phyloP scores from a whole-genome alignment of 352 stramenopile genomes.

The Phytophthora litchii region DNA sequence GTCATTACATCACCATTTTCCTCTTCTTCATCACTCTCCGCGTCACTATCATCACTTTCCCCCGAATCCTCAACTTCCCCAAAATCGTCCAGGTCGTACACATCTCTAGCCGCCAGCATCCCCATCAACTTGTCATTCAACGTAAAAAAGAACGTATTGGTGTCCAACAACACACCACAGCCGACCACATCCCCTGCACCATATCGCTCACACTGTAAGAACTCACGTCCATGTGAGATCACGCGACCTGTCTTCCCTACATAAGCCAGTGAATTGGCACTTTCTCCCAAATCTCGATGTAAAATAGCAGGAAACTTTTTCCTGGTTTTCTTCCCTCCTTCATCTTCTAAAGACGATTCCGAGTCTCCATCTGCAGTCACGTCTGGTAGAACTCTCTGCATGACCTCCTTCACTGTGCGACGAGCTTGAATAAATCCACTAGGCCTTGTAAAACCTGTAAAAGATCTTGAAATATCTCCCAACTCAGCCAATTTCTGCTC shows the following conservation, averaged over 20 bases:
- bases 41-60: constrained; percentile 11
- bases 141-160: constrained; percentile 77
- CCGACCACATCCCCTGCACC: constrained; percentile 62
- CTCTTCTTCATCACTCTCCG: constrained; percentile 23
- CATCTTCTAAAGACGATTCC: constrained; percentile 19
- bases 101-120: constrained; percentile 50
- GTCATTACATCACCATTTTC: constrained; percentile 13
- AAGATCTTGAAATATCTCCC: background rate
- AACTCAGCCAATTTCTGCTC: constrained; percentile 6
- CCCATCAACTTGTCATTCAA: constrained; percentile 61
- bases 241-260: constrained; percentile 62
- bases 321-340: constrained; percentile 14
- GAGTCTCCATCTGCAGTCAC: constrained; percentile 5
- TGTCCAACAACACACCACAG: constrained; percentile 61
- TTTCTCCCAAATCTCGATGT: constrained; percentile 48
- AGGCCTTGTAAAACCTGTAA: constrained; percentile 7
- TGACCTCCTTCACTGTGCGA: constrained; percentile 33
- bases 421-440: constrained; percentile 20
- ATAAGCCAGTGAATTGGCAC: constrained; percentile 53
- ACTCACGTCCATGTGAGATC: constrained; percentile 50
- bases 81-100: constrained; percentile 57
- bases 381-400: constrained; percentile 27
- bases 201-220: constrained; percentile 58
- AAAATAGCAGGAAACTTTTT: constrained; percentile 19
- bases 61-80: constrained; percentile 17